phyloP scores from a whole-genome alignment of 305 asterid genomes.

The Nicotiana rustica region DNA sequence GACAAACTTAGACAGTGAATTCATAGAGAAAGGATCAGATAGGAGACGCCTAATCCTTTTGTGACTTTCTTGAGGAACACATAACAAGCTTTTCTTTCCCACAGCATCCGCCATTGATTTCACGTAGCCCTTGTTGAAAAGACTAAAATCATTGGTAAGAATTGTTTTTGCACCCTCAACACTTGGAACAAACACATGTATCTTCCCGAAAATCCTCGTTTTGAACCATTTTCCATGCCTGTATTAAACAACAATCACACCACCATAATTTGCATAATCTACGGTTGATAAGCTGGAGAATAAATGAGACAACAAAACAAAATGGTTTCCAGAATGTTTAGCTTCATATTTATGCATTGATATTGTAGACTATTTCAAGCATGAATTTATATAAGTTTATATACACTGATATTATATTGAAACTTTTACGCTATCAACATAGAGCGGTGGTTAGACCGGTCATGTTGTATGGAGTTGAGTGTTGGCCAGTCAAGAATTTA shows the following conservation, averaged over 20 bases:
- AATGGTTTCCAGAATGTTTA: neutral
- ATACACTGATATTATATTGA: neutral
- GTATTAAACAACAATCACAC: neutral
- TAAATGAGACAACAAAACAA: neutral
- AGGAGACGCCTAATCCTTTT: slow-evolving; percentile 55
- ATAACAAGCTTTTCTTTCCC: slow-evolving; percentile 62
- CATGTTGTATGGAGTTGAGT: no score
- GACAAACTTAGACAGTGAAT: slow-evolving; percentile 53
- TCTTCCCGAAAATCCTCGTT: slow-evolving; percentile 61
- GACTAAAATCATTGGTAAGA: slow-evolving; percentile 52
- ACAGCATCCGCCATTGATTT: slow-evolving; percentile 67
- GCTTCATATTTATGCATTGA: neutral
- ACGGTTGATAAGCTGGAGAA: neutral
- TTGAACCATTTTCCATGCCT: slow-evolving; percentile 69
- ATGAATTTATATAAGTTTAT: neutral
- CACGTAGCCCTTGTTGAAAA: slow-evolving; percentile 63
- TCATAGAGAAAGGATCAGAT: slow-evolving; percentile 66
- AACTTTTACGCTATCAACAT: neutral
- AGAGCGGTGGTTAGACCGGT: no score
- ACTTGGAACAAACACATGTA: slow-evolving; percentile 61
- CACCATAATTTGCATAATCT: neutral
- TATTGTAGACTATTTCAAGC: neutral
- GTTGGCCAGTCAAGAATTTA: no score
- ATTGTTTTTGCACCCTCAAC: slow-evolving; percentile 59
- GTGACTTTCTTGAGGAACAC: slow-evolving; percentile 54